Evolutionary conservation across 768 basidiomycete species (phyloP).

Genomic region (Kwoniella heveanensis): DNA sequence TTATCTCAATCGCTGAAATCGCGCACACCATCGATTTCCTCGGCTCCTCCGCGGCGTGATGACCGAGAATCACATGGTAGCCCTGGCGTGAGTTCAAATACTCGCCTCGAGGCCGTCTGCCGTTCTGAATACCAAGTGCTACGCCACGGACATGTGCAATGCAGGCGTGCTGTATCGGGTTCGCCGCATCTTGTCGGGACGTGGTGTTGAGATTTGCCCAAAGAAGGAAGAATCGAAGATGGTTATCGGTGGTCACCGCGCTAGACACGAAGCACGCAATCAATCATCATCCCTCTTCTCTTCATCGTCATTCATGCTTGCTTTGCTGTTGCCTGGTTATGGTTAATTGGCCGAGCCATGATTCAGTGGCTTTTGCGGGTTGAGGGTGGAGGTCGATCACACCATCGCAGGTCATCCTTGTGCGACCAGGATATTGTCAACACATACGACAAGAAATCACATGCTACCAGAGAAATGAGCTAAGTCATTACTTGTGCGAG

Average conservation of each 20-base stretch:
- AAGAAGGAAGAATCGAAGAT: background rate
- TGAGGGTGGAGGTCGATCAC: background rate
- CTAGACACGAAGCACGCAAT: background rate
- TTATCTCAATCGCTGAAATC: background rate
- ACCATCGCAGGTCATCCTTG: background rate
- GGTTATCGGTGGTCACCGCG: background rate
- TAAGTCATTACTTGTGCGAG: background rate
- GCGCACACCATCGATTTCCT: background rate
- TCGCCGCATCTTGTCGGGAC: background rate
- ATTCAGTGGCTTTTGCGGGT: background rate
- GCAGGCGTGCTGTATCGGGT: background rate
- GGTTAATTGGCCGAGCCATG: background rate
- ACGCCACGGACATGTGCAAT: background rate
- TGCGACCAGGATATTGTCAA: background rate
- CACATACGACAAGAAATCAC: background rate
- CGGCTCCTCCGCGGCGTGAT: background rate
- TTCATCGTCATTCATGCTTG: too few species aligned
- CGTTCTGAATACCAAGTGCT: background rate
- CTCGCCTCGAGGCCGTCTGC: too few species aligned
- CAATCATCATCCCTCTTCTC: too few species aligned
- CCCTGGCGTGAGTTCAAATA: too few species aligned
- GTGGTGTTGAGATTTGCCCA: background rate
- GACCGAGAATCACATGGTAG: too few species aligned
- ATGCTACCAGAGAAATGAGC: background rate
- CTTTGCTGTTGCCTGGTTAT: too few species aligned